A percentile compares a stretch with the other conserved stretches of the same genome.
phyloP scores from a whole-genome alignment of 805 yeast species.

The Yarrowia sp. region DNA sequence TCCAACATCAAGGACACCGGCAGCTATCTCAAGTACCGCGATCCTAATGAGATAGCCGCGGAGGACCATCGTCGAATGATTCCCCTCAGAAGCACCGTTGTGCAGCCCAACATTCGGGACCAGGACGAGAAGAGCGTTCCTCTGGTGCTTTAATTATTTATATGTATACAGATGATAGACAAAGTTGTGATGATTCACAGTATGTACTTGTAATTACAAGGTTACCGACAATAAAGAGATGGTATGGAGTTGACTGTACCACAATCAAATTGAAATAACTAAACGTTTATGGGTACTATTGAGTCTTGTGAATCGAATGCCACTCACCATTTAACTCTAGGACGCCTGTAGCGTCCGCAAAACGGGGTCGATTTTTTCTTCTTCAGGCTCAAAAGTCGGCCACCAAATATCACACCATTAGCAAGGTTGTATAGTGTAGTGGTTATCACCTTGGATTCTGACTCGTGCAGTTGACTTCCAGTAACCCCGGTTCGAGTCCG shows the following conservation, averaged over 20 bases:
- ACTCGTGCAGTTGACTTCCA: slow-evolving; percentile 1
- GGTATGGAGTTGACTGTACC: no score
- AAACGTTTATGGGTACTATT: no score
- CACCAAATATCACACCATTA: background rate
- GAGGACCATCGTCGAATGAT: background rate
- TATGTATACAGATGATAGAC: no score
- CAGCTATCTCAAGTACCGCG: background rate
- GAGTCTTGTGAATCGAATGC: background rate
- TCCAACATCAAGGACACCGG: background rate
- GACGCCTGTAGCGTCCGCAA: background rate
- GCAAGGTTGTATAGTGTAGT: background rate
- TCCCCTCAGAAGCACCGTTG: background rate
- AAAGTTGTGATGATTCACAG: no score
- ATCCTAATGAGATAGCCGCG: background rate
- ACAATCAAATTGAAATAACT: no score
- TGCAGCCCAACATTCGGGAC: background rate
- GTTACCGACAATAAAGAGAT: no score
- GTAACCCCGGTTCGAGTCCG: slow-evolving; percentile 6
- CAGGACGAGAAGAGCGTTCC: background rate
- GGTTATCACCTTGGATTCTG: slow-evolving; percentile 4
- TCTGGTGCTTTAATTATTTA: background rate
- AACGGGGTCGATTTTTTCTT: background rate
- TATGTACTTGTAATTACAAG: no score
- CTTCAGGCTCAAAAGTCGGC: background rate
- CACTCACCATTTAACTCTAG: no score